Evolutionary conservation across 192 early-diverging fungal species (phyloP), one percentile per base, ranked within the genome.

Genomic region (Blastocladiella britannica): DNA sequence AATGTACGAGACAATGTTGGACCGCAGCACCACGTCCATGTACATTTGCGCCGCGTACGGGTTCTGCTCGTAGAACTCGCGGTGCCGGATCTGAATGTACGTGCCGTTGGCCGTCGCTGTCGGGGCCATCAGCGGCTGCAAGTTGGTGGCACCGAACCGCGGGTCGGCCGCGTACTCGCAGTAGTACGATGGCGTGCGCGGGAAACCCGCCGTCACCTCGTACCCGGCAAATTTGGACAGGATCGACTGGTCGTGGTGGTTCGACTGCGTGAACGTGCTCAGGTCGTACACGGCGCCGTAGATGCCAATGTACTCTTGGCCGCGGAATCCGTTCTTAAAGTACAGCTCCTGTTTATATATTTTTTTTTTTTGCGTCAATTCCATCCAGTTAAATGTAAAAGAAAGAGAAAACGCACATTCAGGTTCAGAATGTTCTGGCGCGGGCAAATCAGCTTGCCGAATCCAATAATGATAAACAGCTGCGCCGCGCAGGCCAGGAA

Each of bases 381-480:
- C n/a, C n/a, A n/a, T n/a, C n/a, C n/a, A n/a, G n/a, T n/a, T n/a
- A n/a, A n/a, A n/a, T n/a, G n/a, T n/a, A n/a, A n/a, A n/a, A n/a
- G n/a, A n/a, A n/a, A n/a, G n/a, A n/a, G n/a, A n/a, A n/a, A n/a
- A n/a, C n/a, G n/a, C n/a, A n/a, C n/a, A n/a, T 47, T 47, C 37
- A 47, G 37, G 37, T 47, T 47, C 37, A 47, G 93, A 27, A 86
- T 80, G 55, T 84, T 68, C 60, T 84, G 81, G 56, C 71, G 70
- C 4, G 85, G 86, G 64, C 85, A 89, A 55, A 88, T 68, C 29
- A 86, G 63, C 52, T 71, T 63, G 20, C 86, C 85, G 53, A 88
- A 74, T n/a, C 76, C 74, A 4, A 76, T 83, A 47, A 89, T 87
- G 63, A 92, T 84, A 67, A 93, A 91, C 29, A 96, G 72, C 52